phyloP scores from a whole-genome alignment of 2,329 filamentous ascomycete genomes.

The Aspergillus felis region DNA sequence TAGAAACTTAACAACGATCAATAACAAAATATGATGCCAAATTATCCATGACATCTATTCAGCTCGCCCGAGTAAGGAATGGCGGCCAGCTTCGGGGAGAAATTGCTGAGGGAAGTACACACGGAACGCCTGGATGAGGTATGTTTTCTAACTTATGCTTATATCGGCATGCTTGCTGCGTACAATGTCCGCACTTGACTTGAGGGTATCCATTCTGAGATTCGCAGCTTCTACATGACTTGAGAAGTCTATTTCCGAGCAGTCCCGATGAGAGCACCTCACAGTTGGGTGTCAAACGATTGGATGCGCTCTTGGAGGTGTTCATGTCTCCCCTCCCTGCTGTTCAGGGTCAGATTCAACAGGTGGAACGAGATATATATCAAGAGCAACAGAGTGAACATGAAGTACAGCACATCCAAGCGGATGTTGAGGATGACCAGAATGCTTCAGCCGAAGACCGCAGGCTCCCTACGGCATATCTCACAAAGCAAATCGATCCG shows the following conservation, averaged over 20 bases:
- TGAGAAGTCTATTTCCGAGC: constrained; percentile 24
- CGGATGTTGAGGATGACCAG: neutral
- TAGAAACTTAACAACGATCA: neutral
- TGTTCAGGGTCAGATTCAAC: constrained; percentile 1
- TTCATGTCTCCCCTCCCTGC: constrained; percentile 26
- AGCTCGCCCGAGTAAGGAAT: constrained; percentile 6
- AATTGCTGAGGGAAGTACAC: constrained; percentile 50
- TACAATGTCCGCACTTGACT: neutral
- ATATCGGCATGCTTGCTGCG: neutral
- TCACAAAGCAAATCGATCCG: constrained; percentile 20
- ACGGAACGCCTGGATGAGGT: constrained; percentile 51
- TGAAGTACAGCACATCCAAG: neutral
- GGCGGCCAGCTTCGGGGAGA: constrained; percentile 47
- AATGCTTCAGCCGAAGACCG: neutral
- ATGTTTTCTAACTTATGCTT: constrained; percentile 12
- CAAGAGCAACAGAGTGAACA: constrained; percentile 11
- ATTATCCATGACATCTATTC: neutral
- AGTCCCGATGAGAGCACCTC: constrained; percentile 4
- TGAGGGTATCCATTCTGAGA: constrained; percentile 1
- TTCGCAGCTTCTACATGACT: constrained; percentile 27
- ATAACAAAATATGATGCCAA: neutral
- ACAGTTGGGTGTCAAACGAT: constrained; percentile 41
- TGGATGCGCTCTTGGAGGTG: constrained; percentile 44
- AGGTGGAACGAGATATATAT: constrained; percentile 1
- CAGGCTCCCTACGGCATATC: neutral